Base-by-base conservation (phyloP, 2,329 filamentous ascomycete genomes). In the Raffaelea arxii region DNA sequence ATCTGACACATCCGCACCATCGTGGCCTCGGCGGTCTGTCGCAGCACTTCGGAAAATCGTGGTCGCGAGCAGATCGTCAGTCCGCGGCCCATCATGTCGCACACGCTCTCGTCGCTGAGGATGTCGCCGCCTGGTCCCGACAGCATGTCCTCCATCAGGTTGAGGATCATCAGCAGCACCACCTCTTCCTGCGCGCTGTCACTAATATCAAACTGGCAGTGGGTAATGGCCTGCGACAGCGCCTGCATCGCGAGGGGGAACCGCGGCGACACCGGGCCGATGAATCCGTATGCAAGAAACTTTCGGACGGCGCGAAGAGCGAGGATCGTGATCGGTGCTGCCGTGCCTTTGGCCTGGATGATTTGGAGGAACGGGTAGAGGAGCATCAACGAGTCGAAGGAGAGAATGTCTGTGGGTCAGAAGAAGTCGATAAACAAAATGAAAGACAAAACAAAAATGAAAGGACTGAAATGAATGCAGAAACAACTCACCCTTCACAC, bases 1-100 rank as follows among this genome's bases (percentile, higher is more conserved):
- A 95, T 89, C 66, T 98, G 92, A 61, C 92, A 97, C 92, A 98
- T 98, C 55, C 88, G 87, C 40, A 97, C 87, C 90, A 98, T 96
- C 46, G 89, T 84, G 59, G 94, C 92, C 65, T 98, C 92, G 2
- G 92, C 92, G 19, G 90, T 94, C 53, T 90, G 78, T 53, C 91
- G 80, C 46, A 98, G 70, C 4, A 97, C 81, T 57, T 96, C 90
- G 10, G 90, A 96, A 51, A 97, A 81, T 46, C 91, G 80, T 46
- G 86, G 80, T 59, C 97, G 90, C 53, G 91, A 98, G 70, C 92
- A 98, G 71, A 98, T 97, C 59, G 89, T 95, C 54, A 98, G 67
- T 1, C 91, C 92, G 2, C 89, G 91, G 62, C 95, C 92, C 91
- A 98, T 97, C 89, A 98, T 97, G 62, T 96, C 89, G 62, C 94